A percentile compares a stretch with the other conserved stretches of the same genome.
Conservation (phyloP, 2,329 filamentous ascomycete species). For the Colletotrichum sp. region DNA sequence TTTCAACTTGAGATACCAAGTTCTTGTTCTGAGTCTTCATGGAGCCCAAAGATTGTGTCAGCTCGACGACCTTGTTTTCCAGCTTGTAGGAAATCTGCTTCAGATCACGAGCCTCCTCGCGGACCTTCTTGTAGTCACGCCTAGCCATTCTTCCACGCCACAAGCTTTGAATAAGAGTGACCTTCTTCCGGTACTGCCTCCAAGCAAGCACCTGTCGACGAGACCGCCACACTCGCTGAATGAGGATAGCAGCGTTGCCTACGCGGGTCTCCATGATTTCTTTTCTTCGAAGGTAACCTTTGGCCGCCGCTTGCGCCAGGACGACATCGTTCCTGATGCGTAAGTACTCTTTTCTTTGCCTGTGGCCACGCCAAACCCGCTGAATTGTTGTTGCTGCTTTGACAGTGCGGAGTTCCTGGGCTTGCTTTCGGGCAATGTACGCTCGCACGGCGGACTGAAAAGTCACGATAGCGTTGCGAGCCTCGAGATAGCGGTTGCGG, state of each 20-base stretch:
- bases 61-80: conserved; percentile 98
- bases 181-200: conserved; percentile 88
- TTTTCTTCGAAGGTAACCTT: conserved; percentile 89
- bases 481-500: conserved; percentile 87
- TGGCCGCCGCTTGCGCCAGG: conserved; percentile 86
- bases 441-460: conserved; percentile 83
- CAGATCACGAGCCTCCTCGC: conserved; percentile 95
- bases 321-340: conserved; percentile 83
- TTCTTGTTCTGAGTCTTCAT: conserved; percentile 96
- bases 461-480: conserved; percentile 78
- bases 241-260: conserved; percentile 88
- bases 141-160: conserved; percentile 88
- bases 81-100: conserved; percentile 99
- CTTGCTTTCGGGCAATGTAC: conserved; percentile 76
- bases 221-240: conserved; percentile 89
- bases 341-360: conserved; percentile 82
- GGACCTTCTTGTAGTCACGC: conserved; percentile 84
- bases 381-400: conserved; percentile 95
- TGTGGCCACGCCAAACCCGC: conserved; percentile 91
- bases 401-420: conserved; percentile 80
- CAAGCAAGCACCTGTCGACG: conserved; percentile 79
- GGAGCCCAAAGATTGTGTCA: conserved; percentile 90
- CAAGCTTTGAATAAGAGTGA: conserved; percentile 87
- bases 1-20: conserved; percentile 86
- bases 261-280: conserved; percentile 93